Evolutionary conservation across 1,284 basidiomycete genomes (phyloP), one percentile per base, ranked within the genome.

Genomic region (Naganishia albida): DNA sequence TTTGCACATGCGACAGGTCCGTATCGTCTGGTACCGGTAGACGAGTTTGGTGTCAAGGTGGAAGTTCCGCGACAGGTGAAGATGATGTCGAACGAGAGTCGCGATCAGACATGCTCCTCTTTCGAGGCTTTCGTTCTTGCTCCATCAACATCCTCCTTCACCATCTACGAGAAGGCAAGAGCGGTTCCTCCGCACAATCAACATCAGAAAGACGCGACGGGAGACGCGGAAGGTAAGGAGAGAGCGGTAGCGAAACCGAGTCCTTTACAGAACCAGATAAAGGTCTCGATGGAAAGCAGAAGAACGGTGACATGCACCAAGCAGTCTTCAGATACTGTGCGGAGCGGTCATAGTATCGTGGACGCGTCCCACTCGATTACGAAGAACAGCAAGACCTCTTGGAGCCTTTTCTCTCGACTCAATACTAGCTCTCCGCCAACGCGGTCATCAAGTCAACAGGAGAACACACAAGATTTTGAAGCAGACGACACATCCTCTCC

Each of bases 101-200:
- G 57, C 0, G 57, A 60, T 60, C 57, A 46, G 30, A 60, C 57
- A 7, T 49, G 13, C 18, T 60, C 57, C 1, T 60, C 57, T 1
- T 60, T 60, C 23, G 57, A 60, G 46, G 57, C 57, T 20, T 60
- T 60, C 40, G 38, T 60, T 20, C 25, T 60, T 15, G 57, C 57
- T 20, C 57, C 57, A 8, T 60, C 57, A 1, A 50, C 46, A 7
- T 60, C 57, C 3, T 60, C 57, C 0, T 50, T 60, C n/a, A 60
- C 57, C n/a, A 48, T 60, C n/a, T 50, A 60, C 20, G 46, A 60
- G 34, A 50, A 60, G 39, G 10, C 25, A 12, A 23, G 12, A 15
- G 7, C 13, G 3, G 7, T 15, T 20, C 48, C 23, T 3, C 7
- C 55, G 23, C 30, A 28, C 26, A 30, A 46, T 8, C 42, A 46